Evolutionary conservation across 768 basidiomycete species (phyloP).

Genomic region (Vishniacozyma victoriae): DNA sequence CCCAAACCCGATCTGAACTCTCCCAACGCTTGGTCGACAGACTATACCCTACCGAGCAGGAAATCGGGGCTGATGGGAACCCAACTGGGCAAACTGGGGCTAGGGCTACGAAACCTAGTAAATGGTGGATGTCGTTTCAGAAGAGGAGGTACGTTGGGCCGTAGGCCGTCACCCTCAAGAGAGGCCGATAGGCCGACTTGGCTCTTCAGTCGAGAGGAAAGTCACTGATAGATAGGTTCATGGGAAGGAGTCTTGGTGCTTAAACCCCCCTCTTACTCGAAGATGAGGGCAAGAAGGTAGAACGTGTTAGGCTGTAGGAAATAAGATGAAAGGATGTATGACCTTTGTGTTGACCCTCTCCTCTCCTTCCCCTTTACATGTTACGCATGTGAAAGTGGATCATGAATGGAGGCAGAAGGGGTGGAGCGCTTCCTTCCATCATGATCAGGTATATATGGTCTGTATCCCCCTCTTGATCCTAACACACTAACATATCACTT

Average conservation of each 20-base stretch:
- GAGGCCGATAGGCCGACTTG: background rate
- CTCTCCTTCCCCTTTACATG: background rate
- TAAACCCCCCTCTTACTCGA: too few species aligned
- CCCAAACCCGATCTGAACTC: constrained; percentile 87
- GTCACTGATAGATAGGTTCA: constrained; percentile 23
- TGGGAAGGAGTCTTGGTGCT: constrained; percentile 13
- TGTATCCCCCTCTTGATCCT: background rate
- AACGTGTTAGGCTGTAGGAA: background rate
- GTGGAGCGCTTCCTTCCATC: background rate
- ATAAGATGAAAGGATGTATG: background rate
- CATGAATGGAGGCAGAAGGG: background rate
- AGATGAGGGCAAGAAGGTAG: too few species aligned
- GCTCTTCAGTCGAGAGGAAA: background rate
- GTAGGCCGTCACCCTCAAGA: too few species aligned
- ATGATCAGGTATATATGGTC: background rate
- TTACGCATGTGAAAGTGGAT: background rate
- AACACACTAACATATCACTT: background rate
- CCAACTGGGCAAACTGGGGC: constrained; percentile 37
- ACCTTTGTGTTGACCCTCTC: background rate
- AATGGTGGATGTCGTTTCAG: constrained; percentile 99
- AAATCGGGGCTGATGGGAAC: constrained; percentile 62
- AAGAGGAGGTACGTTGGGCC: constrained; percentile 58
- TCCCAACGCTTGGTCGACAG: constrained; percentile 77
- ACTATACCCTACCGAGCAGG: constrained; percentile 60
- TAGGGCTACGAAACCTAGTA: constrained; percentile 73